Base-by-base conservation (phyloP, 768 basidiomycete species). In the Lactarius vividus region DNA sequence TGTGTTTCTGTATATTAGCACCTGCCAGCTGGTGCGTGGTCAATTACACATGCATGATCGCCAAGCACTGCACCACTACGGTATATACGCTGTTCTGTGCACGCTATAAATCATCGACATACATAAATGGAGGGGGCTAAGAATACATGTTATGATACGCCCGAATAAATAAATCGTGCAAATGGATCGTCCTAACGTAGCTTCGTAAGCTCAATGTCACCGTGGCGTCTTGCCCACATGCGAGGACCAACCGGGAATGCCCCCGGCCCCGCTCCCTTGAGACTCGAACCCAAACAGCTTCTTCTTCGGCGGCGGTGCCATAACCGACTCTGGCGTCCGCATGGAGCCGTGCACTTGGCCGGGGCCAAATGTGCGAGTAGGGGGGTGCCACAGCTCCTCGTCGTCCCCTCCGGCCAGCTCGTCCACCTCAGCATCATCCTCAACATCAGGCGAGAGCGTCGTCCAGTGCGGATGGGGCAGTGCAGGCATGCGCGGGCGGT, bases 101-200 rank as follows among this genome's bases (percentile, higher is more conserved):
- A 28, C 13, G 10, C 49, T 52, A 52, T 52, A 52, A 52, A 26
- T 52, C 49, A 52, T 52, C 49, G 49, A 39, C 57, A 52, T 65
- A 63, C 61, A 66, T 66, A 62, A 59, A 46, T 35, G 52, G 35
- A 1, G n/a, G 29, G 65, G 61, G 65, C 65, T 61, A 59, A 59
- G 65, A 66, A 63, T 66, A 66, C 65, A 66, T 39, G 42, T 11
- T 67, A 67, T 63, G 46, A 58, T 59, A 63, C 66, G 62, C 66
- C 66, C 66, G 26, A 44, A 62, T 63, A 67, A 35, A 59, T 67
- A 62, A 18, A 46, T 23, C 23, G 16, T 20, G 42, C 29, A 26
- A 26, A 53, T 52, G 26, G 49, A 59, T 61, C 28, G 65, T 66
- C 44, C 40, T 15, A 15, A 57, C 11, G 28, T 28, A 18, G 54